phyloP scores from a whole-genome alignment of 2,329 filamentous ascomycete species.

The Pyricularia pennisetigena region DNA sequence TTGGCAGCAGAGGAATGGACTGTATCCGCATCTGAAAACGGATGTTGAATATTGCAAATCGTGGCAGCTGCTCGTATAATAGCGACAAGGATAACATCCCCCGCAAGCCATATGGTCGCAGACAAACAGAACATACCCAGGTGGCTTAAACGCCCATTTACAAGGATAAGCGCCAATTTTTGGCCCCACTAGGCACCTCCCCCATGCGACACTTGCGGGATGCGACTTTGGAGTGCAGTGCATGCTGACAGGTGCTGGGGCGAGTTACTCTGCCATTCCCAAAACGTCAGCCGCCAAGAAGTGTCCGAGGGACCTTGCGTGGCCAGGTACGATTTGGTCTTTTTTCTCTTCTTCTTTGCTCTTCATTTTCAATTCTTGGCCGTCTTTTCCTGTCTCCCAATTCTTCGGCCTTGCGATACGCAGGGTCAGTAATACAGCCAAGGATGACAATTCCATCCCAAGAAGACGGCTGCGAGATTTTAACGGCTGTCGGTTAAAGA shows the following conservation, averaged over 20 bases:
- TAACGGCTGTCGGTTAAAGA: neutral
- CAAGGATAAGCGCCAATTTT: neutral
- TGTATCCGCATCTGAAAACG: neutral
- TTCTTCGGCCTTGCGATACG: neutral
- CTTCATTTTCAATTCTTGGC: neutral
- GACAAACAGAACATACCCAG: neutral
- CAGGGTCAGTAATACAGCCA: neutral
- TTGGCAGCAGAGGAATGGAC: too few species aligned
- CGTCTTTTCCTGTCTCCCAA: neutral
- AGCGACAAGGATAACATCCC: neutral
- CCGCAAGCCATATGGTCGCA: neutral
- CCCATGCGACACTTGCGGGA: neutral
- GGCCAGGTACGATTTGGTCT: neutral
- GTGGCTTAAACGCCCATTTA: neutral
- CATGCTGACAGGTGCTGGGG: neutral
- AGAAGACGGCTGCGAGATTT: neutral
- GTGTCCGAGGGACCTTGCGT: neutral
- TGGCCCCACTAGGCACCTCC: neutral
- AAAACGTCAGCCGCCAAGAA: neutral
- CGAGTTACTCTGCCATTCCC: neutral
- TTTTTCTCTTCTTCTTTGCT: neutral
- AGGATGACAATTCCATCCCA: neutral
- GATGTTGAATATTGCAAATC: too few species aligned
- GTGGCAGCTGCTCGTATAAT: neutral
- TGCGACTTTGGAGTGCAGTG: neutral